Base-by-base conservation (phyloP, 306 rosid species). In the Quercus variabilis region DNA sequence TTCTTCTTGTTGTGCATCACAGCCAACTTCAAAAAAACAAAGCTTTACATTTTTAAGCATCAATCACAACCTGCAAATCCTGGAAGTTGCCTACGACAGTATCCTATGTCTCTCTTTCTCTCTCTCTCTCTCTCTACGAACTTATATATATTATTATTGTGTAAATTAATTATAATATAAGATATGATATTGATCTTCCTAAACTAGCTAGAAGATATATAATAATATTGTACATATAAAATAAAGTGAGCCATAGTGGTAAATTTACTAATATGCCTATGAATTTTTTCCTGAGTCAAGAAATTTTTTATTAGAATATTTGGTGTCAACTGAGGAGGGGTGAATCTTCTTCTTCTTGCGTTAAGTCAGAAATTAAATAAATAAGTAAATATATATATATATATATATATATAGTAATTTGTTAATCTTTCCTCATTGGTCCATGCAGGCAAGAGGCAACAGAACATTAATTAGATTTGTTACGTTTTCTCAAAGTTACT, bases 41-140 rank as follows among this genome's bases (percentile, higher is more conserved):
- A 41, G 18, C 80, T 20, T 79, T 41, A 74, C 59, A 58, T 20
- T 13, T 31, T 5, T 59, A 9, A 60, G 62, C 70, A 60, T 9
- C 46, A 31, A 9, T 28, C 76, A 71, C 13, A 58, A 62, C 80
- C 83, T 83, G 80, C 76, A 35, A 75, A 80, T 86, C 91, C 80
- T 77, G 86, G 96, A 91, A 93, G 81, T 74, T 89, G 76, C 94
- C 84, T 85, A 6, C 13, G 15, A 58, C 20, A 87, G 88, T 77
- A 90, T 90, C 95, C 91, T 43, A 88, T 76, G 82, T 81, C 26
- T 75, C 55, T 5, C 19, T 52, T 17, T 54, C 17, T n/a, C 19
- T 21, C 63, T 56, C 23, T 19, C 5, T 38, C 43, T 38, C 43
- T 31, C 64, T 4, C 5, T 41, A 41, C 11, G 12, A 8, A 41